Evolutionary conservation across 768 basidiomycete species (phyloP).

Genomic region (Strobilomyces echinocephalus): DNA sequence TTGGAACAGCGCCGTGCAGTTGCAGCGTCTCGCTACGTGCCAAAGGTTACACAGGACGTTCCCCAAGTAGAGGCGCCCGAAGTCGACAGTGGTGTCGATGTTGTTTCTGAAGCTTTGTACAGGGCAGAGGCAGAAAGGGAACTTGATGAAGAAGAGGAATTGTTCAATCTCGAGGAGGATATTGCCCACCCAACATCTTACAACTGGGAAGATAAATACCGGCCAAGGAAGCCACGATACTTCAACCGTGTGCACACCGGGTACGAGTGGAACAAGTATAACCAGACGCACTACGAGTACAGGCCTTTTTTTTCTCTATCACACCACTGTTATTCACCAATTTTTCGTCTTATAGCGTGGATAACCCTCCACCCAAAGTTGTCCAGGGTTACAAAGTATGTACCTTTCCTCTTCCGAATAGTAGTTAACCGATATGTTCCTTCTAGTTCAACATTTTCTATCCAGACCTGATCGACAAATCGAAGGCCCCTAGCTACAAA

Average conservation of each 20-base stretch:
- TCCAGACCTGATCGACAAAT: constrained; percentile 97
- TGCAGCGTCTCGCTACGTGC: constrained; percentile 82
- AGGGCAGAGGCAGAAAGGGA: constrained; percentile 89
- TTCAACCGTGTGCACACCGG: constrained; percentile 99
- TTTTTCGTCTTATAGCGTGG: constrained; percentile 54
- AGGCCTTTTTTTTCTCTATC: neutral
- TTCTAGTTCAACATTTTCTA: constrained; percentile 93
- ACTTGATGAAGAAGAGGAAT: constrained; percentile 92
- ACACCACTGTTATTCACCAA: constrained; percentile 2
- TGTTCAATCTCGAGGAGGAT: constrained; percentile 91
- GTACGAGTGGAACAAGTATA: constrained; percentile 99
- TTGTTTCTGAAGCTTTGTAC: constrained; percentile 87
- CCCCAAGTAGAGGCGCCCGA: constrained; percentile 56
- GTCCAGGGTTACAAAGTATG: constrained; percentile 95
- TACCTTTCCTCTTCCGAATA: neutral
- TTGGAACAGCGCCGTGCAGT: constrained; percentile 76
- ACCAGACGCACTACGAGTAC: constrained; percentile 99
- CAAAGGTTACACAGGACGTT: constrained; percentile 62
- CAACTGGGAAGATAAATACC: constrained; percentile 98
- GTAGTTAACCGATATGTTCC: constrained; percentile 8
- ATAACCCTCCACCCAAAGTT: constrained; percentile 98
- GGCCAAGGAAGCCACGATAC: constrained; percentile 95
- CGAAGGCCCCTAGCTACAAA: constrained; percentile 94
- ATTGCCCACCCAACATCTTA: constrained; percentile 80
- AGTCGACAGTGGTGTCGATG: constrained; percentile 58